Evolutionary conservation across 1,284 basidiomycete genomes (phyloP).

Genomic region (Termitomyces sp.): DNA sequence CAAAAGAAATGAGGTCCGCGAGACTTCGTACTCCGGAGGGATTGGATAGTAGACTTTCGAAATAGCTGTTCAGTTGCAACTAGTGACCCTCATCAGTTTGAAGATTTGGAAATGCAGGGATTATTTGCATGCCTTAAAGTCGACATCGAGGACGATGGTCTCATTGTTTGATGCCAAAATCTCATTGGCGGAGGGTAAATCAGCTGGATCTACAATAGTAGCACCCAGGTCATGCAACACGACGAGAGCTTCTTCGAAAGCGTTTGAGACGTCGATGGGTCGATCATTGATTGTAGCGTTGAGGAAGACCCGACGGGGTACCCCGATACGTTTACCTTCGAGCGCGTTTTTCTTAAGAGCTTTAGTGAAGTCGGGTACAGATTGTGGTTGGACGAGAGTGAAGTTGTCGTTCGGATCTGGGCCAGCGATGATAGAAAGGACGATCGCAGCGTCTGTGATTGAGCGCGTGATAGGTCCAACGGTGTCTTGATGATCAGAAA

Average conservation of each 20-base stretch:
- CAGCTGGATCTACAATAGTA: slow-evolving; percentile 57
- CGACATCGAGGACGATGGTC: slow-evolving; percentile 45
- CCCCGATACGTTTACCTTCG: slow-evolving; percentile 55
- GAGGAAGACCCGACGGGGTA: slow-evolving; percentile 46
- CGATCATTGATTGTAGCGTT: slow-evolving; percentile 42
- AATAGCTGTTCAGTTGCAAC: slow-evolving; percentile 50
- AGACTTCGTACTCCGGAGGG: slow-evolving; percentile 51
- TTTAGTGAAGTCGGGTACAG: slow-evolving; percentile 51
- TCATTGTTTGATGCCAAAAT: slow-evolving; percentile 49
- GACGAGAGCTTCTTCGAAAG: slow-evolving; percentile 47
- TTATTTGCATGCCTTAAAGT: slow-evolving; percentile 48
- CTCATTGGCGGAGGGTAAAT: slow-evolving; percentile 53
- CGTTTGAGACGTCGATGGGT: slow-evolving; percentile 32
- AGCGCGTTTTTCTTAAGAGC: slow-evolving; percentile 47
- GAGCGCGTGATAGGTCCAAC: slow-evolving; percentile 59
- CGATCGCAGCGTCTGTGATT: slow-evolving; percentile 53
- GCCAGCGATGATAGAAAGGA: slow-evolving; percentile 58
- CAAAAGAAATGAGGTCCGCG: slow-evolving; percentile 53
- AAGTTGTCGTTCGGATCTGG: slow-evolving; percentile 53
- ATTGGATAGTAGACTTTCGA: slow-evolving; percentile 37
- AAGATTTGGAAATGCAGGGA: neutral
- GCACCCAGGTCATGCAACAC: slow-evolving; percentile 50
- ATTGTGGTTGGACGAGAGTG: slow-evolving; percentile 50
- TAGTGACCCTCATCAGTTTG: slow-evolving; percentile 19
- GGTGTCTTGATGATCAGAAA: slow-evolving; percentile 60